Conservation (phyloP, 306 rosid species). For the Dalbergia cultrata region DNA sequence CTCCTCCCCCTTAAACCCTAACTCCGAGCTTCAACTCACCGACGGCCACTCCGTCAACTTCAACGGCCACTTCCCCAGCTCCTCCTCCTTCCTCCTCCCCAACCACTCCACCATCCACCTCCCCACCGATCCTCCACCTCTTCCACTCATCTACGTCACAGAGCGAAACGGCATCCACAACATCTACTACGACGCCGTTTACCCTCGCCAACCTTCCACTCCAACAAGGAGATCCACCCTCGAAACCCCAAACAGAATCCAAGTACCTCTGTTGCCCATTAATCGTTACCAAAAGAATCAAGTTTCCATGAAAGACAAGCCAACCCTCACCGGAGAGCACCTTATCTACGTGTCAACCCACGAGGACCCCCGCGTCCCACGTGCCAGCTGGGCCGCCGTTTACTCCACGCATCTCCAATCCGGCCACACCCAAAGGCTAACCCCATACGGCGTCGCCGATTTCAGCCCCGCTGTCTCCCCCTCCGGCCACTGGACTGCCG, state of each 20-base stretch:
- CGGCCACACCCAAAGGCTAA: conserved; percentile 72
- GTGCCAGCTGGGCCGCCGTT: conserved; percentile 83
- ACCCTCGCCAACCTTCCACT: not conserved
- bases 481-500: conserved; percentile 81
- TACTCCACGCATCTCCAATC: conserved; percentile 73
- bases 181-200: conserved; percentile 73
- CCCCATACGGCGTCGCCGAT: conserved; percentile 78
- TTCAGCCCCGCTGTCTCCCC: conserved; percentile 89
- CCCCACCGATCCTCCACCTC: conserved; percentile 40
- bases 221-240: conserved; percentile 54
- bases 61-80: conserved; percentile 82
- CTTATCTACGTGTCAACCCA: conserved; percentile 82
- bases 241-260: conserved; percentile 59
- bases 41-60: conserved; percentile 83
- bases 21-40: conserved; percentile 64
- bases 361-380: conserved; percentile 63
- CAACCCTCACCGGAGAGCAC: conserved; percentile 61
- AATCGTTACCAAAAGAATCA: not conserved
- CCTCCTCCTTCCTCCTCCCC: conserved; percentile 40
- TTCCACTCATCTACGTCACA: conserved; percentile 72
- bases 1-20: conserved; percentile 7
- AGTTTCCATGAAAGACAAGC: conserved; percentile 77
- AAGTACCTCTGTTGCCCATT: conserved; percentile 58
- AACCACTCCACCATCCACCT: conserved; percentile 45
- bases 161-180: conserved; percentile 69